Evolutionary conservation across 192 early-diverging fungal genomes (phyloP), one percentile per base, ranked within the genome.

Genomic region (Backusella liffmaniae): DNA sequence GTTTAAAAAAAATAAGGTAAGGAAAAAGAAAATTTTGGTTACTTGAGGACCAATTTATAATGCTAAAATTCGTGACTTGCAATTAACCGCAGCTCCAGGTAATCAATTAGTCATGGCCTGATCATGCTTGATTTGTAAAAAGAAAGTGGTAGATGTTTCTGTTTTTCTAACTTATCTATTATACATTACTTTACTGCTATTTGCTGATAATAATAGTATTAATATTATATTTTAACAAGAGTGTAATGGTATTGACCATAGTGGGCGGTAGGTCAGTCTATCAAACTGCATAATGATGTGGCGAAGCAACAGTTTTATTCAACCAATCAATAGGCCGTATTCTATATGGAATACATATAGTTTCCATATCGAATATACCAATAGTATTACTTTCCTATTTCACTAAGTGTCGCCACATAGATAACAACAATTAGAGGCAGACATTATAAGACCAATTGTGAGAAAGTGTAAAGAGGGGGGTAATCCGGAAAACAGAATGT

Each of bases 21-120:
- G 26, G 56, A 29, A 29, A 62, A 62, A 62, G 56, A 62, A 62
- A 62, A 62, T 62, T 62, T 62, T 62, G 21, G 56, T 26, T 49
- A 3, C 18, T 49, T 15, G 15, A n/a, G 16, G 6, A 8, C 18
- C 6, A 49, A 62, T 62, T 62, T 62, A 62, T 62, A 62, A 62
- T 62, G 56, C 56, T 9, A 62, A 29, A 62, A 62, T 29, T 23
- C 26, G 56, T 62, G 56, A 62, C 56, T 62, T 29, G 26, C 21
- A 29, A 29, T 62, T 62, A 23, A 62, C 56, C 56, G 56, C 56
- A 49, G 46, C 46, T 49, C 6, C 5, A 49, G 18, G 46, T n/a
- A 49, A n/a, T 49, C 18, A 49, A 49, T n/a, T 49, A 49, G 46
- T 49, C 46, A 49, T 49, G 46, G 0, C 16, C 46, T 49, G 18